phyloP scores from a whole-genome alignment of 2,329 filamentous ascomycete species.

The Apiospora pterosperma region DNA sequence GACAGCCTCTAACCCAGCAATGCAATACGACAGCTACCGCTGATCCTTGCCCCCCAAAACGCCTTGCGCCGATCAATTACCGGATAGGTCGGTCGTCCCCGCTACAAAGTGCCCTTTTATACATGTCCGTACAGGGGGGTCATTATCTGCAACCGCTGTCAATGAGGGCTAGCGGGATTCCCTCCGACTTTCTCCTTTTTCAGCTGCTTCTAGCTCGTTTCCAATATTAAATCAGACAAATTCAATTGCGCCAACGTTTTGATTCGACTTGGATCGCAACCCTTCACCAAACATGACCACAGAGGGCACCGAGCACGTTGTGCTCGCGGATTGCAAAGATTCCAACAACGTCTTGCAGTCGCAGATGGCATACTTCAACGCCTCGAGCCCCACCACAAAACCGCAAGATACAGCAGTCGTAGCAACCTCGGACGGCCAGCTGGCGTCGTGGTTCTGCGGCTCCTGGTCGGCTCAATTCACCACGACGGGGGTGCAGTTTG shows the following conservation, averaged over 20 bases:
- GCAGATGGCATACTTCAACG: slow-evolving; percentile 26
- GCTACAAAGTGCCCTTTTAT: too few species aligned
- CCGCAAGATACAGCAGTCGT: slow-evolving; percentile 23
- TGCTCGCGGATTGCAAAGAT: slow-evolving; percentile 25
- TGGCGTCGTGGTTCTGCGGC: slow-evolving; percentile 21
- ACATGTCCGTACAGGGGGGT: too few species aligned
- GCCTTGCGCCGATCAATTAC: neutral
- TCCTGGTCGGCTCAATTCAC: slow-evolving; percentile 22
- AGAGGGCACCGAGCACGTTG: slow-evolving; percentile 15
- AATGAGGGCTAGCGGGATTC: too few species aligned
- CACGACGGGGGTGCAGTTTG: slow-evolving; percentile 21
- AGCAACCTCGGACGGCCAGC: slow-evolving; percentile 15
- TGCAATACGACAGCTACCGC: too few species aligned
- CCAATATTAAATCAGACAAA: too few species aligned
- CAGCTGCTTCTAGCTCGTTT: too few species aligned
- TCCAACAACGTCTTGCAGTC: slow-evolving; percentile 17
- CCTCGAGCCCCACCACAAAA: slow-evolving; percentile 1
- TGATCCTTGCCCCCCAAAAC: neutral
- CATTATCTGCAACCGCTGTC: neutral
- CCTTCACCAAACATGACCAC: neutral
- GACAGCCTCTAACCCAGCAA: too few species aligned
- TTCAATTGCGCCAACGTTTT: too few species aligned
- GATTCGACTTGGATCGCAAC: too few species aligned
- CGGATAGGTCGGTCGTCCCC: neutral
- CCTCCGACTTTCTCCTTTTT: too few species aligned